Percentiles rank a stretch among this genome's conserved stretches.
Evolutionary conservation across 495 filamentous ascomycete species (phyloP).

Genomic region (Halenospora varia): DNA sequence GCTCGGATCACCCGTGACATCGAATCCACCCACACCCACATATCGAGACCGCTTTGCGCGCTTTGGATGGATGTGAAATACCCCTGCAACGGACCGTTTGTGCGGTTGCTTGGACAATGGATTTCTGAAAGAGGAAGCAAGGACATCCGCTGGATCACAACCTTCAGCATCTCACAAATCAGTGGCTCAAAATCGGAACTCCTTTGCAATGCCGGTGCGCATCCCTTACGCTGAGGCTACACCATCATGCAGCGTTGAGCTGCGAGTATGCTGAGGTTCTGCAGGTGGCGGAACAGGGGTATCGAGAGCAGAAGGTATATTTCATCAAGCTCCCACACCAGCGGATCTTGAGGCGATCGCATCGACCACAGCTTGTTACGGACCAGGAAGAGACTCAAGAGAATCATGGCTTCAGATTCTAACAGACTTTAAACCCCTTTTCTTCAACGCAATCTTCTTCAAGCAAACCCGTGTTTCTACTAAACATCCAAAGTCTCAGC

Average conservation of each 20-base stretch:
- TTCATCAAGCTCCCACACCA: not conserved
- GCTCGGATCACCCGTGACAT: too few relatives aligned
- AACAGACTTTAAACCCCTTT: too few relatives aligned
- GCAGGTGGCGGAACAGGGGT: too few relatives aligned
- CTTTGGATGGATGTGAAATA: not conserved
- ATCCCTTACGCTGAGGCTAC: too few relatives aligned
- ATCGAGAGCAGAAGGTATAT: too few relatives aligned
- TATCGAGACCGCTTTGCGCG: not conserved
- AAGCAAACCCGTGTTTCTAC: not conserved
- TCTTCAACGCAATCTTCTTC: not conserved
- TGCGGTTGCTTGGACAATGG: conserved; percentile 1
- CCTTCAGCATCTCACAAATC: not conserved
- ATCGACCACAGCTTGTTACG: not conserved
- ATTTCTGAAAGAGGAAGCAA: not conserved
- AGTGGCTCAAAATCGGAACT: conserved; percentile 10
- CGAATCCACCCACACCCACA: too few relatives aligned
- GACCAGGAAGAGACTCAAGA: not conserved
- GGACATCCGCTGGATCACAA: not conserved
- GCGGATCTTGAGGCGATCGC: too few relatives aligned
- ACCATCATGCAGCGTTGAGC: not conserved
- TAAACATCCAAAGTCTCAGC: not conserved
- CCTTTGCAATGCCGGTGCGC: not conserved
- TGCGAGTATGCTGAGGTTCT: not conserved
- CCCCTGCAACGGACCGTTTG: not conserved
- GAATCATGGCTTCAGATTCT: too few relatives aligned